These are phyloP conservation scores for Xylariales sp. DNA, from an alignment of 2,329 filamentous ascomycete species.

Conservation along the genomic window DNA sequence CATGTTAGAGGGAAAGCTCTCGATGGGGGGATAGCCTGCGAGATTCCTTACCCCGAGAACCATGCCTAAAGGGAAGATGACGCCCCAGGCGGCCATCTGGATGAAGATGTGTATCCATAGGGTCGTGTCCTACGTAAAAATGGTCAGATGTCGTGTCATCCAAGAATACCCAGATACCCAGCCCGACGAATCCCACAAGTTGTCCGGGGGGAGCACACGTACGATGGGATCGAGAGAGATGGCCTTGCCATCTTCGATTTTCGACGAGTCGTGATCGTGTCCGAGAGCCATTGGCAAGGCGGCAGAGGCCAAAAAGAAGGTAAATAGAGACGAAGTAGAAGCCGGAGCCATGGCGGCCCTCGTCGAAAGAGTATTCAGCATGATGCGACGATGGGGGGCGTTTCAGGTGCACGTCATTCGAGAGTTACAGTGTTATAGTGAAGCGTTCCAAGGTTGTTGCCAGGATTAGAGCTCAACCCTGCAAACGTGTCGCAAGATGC, in stretches of 20 bases:
- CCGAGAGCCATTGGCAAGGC: slow-evolving; percentile 46
- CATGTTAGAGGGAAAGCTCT: slow-evolving; percentile 27
- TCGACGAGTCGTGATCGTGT: slow-evolving; percentile 64
- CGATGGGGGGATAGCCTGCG: slow-evolving; percentile 25
- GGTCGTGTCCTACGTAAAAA: slow-evolving; percentile 72
- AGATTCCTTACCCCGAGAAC: slow-evolving; percentile 79
- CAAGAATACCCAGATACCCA: slow-evolving; percentile 6
- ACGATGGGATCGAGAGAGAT: slow-evolving; percentile 81
- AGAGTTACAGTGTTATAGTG: neutral
- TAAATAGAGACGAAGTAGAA: slow-evolving; percentile 35
- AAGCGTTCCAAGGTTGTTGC: neutral
- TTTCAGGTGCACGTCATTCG: slow-evolving; percentile 32
- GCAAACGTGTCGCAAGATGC: slow-evolving; percentile 19
- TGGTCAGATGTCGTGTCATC: slow-evolving; percentile 50
- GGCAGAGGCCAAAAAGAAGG: slow-evolving; percentile 41
- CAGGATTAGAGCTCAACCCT: slow-evolving; percentile 23
- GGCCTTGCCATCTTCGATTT: slow-evolving; percentile 75
- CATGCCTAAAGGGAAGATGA: slow-evolving; percentile 95
- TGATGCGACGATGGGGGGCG: slow-evolving; percentile 34
- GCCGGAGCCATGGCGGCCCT: slow-evolving; percentile 33
- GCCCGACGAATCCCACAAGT: neutral
- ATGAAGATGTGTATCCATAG: slow-evolving; percentile 95
- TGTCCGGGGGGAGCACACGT: slow-evolving; percentile 49
- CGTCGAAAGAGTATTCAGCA: slow-evolving; percentile 27
- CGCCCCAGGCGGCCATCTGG: slow-evolving; percentile 87